Base-by-base conservation (phyloP, 768 basidiomycete species). In the Phaffia tasmanica region DNA sequence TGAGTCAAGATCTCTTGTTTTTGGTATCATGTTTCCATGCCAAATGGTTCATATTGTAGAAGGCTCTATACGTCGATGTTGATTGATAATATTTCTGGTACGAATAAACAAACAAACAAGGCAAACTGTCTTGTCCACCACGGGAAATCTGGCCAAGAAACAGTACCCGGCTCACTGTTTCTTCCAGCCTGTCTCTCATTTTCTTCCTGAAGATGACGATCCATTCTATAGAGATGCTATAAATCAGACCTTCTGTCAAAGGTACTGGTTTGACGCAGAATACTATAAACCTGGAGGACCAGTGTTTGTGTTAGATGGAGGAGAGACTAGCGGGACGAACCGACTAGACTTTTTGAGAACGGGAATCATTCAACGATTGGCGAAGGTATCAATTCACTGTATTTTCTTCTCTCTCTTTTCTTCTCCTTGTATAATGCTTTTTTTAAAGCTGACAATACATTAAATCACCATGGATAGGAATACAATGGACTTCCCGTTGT, bases 251-350 rank as follows among this genome's bases (percentile, higher is more conserved):
- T 97, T 89, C 77, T 77, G 81, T 61, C 92, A 98, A 73, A 82
- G 94, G 23, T 99, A 90, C 76, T 99, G 94, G 94, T 80, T 93
- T 48, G 92, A 86, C 73, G 83, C 83, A 23, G 82, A 87, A 46
- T 84, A 89, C 75, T 97, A 93, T 75, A 79, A 82, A 63, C 70
- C 80, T 1, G 84, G 85, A 54, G 87, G 85, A 1, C 94, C 93
- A 0, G 89, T 97, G 25, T 86, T 90, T 71, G 83, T 97, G 1
- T 77, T 97, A 25, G 94, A 97, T 75, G 90, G 89, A 0, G 94
- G 94, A 19, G 94, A 97, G 78, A 94, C 90, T 3, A 86, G 83
- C 69, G 94, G 90, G 23, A 84, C 55, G 35, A 73, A 72, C 50
- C 71, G 79, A 57, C 59, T 79, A 9, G 75, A 77, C 0, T 87